These are phyloP conservation scores for Hanseniaspora mollemarum DNA, from an alignment of 805 yeast species.

Conservation along the genomic window DNA sequence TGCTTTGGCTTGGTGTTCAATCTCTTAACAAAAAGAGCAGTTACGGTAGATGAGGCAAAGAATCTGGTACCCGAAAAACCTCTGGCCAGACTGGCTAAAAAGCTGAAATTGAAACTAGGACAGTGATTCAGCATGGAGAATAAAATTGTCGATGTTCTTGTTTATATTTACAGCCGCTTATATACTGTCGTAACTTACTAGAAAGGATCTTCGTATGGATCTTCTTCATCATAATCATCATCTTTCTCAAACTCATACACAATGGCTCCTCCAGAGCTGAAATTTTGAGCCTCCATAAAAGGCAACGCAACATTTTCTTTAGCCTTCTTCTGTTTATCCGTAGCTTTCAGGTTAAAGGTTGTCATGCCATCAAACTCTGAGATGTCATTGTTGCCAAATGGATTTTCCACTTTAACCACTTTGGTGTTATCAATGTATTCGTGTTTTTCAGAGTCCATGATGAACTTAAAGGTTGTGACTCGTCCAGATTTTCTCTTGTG, in stretches of 20 bases:
- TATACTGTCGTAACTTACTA: too few relatives aligned
- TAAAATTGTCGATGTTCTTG: too few relatives aligned
- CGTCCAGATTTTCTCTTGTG: conserved; percentile 81
- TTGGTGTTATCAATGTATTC: conserved; percentile 24
- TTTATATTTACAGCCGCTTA: too few relatives aligned
- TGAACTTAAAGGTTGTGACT: conserved; percentile 45
- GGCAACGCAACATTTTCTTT: conserved; percentile 82
- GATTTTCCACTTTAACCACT: conserved; percentile 22
- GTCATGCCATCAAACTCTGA: conserved; percentile 57
- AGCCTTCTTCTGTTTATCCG: conserved; percentile 61
- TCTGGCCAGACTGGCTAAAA: conserved; percentile 21
- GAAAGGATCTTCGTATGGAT: conserved; percentile 93
- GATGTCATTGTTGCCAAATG: conserved; percentile 20
- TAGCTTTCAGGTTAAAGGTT: conserved; percentile 74
- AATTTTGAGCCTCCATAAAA: conserved; percentile 76
- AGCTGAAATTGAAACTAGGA: conserved; percentile 10
- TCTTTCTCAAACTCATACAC: conserved; percentile 92
- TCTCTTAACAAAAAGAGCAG: conserved; percentile 57
- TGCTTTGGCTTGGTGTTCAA: conserved; percentile 82
- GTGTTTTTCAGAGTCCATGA: conserved; percentile 41
- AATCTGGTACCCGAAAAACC: conserved; percentile 17
- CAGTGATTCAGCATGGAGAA: neutral
- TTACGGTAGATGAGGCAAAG: conserved; percentile 63
- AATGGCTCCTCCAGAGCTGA: conserved; percentile 80
- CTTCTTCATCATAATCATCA: conserved; percentile 97